phyloP scores from a whole-genome alignment of 768 basidiomycete species.

The Collybiopsis confluens region DNA sequence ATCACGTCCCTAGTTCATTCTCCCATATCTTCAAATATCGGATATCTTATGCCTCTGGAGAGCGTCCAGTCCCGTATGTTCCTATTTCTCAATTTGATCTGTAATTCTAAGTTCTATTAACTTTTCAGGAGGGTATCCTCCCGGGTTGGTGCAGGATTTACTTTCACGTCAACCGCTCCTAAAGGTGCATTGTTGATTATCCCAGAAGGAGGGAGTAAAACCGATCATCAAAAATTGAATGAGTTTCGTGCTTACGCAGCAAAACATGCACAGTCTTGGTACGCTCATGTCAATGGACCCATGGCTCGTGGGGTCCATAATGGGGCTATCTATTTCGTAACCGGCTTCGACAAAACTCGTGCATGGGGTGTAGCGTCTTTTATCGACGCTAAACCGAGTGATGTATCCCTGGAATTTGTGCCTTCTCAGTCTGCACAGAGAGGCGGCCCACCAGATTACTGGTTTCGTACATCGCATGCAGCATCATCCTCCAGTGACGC shows the following conservation, averaged over 20 bases:
- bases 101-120: neutral
- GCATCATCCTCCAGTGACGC: neutral
- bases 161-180: constrained; percentile 14
- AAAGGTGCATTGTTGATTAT: constrained; percentile 30
- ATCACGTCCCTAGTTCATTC: neutral
- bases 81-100: neutral
- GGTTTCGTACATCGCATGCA: no score
- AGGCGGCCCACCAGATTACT: no score
- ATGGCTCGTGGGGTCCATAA: neutral
- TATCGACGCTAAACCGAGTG: neutral
- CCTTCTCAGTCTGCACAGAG: no score
- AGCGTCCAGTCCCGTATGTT: neutral
- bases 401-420: neutral
- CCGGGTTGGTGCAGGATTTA: constrained; percentile 5
- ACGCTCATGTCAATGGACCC: constrained; percentile 14
- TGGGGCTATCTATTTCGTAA: neutral
- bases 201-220: constrained; percentile 26
- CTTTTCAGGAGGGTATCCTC: neutral
- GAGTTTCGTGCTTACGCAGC: constrained; percentile 22
- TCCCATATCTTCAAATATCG: neutral
- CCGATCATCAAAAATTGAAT: constrained; percentile 20
- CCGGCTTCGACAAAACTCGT: neutral
- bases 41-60: neutral
- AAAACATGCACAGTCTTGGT: constrained; percentile 25
- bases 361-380: neutral